A percentile compares a stretch with the other conserved stretches of the same genome.
Conservation (phyloP, 208 protist genomes). For the Trypanosoma grayi region DNA sequence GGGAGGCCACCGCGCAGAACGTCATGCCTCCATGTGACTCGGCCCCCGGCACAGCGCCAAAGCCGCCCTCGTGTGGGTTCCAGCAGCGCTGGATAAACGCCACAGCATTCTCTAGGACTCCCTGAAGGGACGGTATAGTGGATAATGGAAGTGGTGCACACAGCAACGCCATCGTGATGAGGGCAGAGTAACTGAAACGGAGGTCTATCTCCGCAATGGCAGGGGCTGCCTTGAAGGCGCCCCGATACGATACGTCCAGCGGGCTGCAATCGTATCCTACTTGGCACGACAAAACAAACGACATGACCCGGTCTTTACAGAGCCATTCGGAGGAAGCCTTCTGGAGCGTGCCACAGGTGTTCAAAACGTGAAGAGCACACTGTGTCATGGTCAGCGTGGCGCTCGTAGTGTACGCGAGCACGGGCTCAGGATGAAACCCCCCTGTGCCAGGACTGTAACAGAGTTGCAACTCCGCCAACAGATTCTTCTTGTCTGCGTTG, state of each 20-base stretch:
- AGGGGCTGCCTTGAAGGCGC: conserved; percentile 16
- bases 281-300: conserved; percentile 20
- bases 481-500: neutral
- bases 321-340: conserved; percentile 7
- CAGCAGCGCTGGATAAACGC: conserved; percentile 31
- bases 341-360: conserved; percentile 7
- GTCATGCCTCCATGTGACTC: conserved; percentile 70
- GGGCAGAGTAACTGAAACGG: conserved; percentile 26
- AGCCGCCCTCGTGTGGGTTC: conserved; percentile 56
- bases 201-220: conserved; percentile 19
- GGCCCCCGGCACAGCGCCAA: conserved; percentile 40
- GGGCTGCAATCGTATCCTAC: neutral
- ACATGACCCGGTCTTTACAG: conserved; percentile 1
- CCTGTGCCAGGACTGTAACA: conserved; percentile 21
- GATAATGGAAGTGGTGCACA: neutral
- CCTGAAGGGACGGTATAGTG: neutral
- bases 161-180: conserved; percentile 22
- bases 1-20: conserved; percentile 72
- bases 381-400: conserved; percentile 27
- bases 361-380: conserved; percentile 27
- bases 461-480: conserved; percentile 8
- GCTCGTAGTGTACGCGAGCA: neutral
- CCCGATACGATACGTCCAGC: conserved; percentile 4
- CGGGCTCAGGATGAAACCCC: conserved; percentile 23
- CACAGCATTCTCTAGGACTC: neutral